Evolutionary conservation across 2,329 filamentous ascomycete genomes (phyloP).

Genomic region (Sclerotinia subarctica): DNA sequence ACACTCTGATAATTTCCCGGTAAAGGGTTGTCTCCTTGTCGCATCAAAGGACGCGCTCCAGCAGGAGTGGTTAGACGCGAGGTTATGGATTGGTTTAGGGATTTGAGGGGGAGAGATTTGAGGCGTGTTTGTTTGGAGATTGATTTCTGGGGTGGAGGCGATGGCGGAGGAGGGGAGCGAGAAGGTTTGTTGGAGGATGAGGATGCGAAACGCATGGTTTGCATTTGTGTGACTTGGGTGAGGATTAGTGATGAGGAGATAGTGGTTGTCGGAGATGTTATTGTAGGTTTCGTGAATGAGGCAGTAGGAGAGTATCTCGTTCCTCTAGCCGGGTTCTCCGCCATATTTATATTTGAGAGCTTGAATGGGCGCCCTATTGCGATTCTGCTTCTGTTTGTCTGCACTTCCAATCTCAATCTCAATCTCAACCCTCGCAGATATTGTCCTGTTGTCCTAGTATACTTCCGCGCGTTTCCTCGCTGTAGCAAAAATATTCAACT

Average conservation of each 20-base stretch:
- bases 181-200: background rate
- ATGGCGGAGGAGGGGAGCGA: background rate
- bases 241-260: background rate
- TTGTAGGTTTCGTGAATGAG: background rate
- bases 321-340: background rate
- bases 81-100: constrained; percentile 35
- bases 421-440: background rate
- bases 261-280: background rate
- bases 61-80: constrained; percentile 32
- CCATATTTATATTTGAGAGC: background rate
- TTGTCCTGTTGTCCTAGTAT: background rate
- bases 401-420: background rate
- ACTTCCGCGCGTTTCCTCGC: background rate
- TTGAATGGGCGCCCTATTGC: background rate
- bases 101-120: constrained; percentile 29
- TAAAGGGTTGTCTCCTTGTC: constrained; percentile 19
- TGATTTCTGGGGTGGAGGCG: background rate
- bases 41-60: constrained; percentile 31
- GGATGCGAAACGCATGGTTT: background rate
- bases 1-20: constrained; percentile 34
- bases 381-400: background rate
- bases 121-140: constrained; percentile 15
- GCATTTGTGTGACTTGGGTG: background rate
- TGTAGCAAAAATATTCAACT: background rate
- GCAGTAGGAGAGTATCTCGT: background rate